phyloP scores from a whole-genome alignment of 495 filamentous ascomycete genomes.

The Pyrenula massariospora region DNA sequence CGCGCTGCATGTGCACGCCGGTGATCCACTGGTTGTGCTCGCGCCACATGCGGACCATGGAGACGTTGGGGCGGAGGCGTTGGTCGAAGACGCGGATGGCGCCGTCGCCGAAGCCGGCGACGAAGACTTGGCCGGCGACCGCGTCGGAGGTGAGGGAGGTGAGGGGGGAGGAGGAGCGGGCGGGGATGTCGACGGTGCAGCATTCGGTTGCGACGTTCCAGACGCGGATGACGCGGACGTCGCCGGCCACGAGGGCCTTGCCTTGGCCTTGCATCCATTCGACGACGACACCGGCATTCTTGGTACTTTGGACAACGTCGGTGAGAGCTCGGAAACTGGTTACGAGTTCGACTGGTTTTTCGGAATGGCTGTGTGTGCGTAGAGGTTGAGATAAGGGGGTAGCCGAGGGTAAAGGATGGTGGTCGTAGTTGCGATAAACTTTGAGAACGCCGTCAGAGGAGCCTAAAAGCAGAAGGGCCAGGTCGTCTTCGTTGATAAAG shows the following conservation, averaged over 20 bases:
- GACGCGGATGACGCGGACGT: slow-evolving; percentile 87
- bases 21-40: slow-evolving; percentile 91
- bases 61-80: slow-evolving; percentile 63
- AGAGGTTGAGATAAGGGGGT: not conserved
- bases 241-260: slow-evolving; percentile 84
- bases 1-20: slow-evolving; percentile 93
- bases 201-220: slow-evolving; percentile 93
- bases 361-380: slow-evolving; percentile 28
- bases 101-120: slow-evolving; percentile 95
- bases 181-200: slow-evolving; percentile 84
- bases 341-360: slow-evolving; percentile 68
- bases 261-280: slow-evolving; percentile 99
- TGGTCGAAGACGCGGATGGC: slow-evolving; percentile 91
- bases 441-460: slow-evolving; percentile 89
- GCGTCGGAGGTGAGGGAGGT: slow-evolving; percentile 93
- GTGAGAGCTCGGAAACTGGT: slow-evolving; percentile 84
- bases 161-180: slow-evolving; percentile 89
- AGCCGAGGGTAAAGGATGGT: not conserved
- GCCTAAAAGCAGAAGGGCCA: slow-evolving; percentile 86
- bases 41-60: slow-evolving; percentile 93
- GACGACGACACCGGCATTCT: slow-evolving; percentile 89
- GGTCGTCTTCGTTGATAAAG: slow-evolving; percentile 97
- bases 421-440: slow-evolving; percentile 79
- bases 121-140: slow-evolving; percentile 90
- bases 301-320: slow-evolving; percentile 81